Evolutionary conservation across 225 moss, liverwort and hornwort species (phyloP), one percentile per base, ranked within the genome.

Genomic region (Anthoceros angustus): DNA sequence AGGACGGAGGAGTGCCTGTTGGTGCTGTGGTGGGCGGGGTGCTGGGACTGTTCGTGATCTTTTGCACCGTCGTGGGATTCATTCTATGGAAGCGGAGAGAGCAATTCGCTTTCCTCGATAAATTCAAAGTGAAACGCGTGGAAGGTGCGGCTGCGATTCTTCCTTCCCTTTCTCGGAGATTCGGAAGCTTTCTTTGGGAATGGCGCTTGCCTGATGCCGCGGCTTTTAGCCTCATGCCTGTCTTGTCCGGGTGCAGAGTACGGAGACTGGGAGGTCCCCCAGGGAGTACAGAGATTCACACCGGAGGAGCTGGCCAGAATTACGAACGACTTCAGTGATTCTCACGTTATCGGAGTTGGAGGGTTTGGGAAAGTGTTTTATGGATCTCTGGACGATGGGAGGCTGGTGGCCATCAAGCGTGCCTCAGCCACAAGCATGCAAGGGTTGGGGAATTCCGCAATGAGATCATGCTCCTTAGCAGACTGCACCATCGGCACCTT

Each of bases 401-500:
- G 76, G 68, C 66, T 61, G 32, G 68, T 85, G 26, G 85, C 87
- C 45, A 85, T 83, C 70, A 88, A 85, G 72, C 80, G 83, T 21
- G 85, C 83, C 21, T 74, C 80, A 2, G 49, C 73, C 62, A 71
- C 72, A 26, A 70, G 66, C 43, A 43, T 63, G 18, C 78, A 70
- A n/a, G 65, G 73, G 67, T 72, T 61, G 61, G 20, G 3, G 72
- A 88, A 70, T 88, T 88, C 38, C 82, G 77, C 9, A 85, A 85
- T 49, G 87, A 85, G 78, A 80, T 88, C 64, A 62, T 32, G 5
- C 61, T 75, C 12, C 76, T 86, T 1, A 86, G 86, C 71, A 71
- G 89, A 40, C 84, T 86, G 32, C 84, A 86, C 61, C 86, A 89
- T 77, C 78, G 70, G 45, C 77, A 89, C 65, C 78, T 89, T 38